Base-by-base conservation (phyloP, 257 asterid species). In the Cinchona pubescens region DNA sequence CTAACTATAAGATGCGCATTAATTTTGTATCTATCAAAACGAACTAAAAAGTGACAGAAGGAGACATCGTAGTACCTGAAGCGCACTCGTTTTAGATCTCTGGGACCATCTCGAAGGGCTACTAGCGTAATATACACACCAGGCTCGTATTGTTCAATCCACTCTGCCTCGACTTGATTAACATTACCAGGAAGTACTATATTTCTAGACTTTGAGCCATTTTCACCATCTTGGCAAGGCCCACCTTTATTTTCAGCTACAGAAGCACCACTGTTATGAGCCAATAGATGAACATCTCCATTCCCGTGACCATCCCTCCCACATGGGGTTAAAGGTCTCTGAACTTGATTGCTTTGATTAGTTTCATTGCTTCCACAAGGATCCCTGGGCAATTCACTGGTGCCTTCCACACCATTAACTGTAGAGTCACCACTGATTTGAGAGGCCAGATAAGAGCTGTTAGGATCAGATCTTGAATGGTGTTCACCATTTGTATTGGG, bases 71-170 rank as follows among this genome's bases (percentile, higher is more conserved):
- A 49, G 42, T 87, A 94, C 97, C 99, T 94, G 96, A 94, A 92
- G 84, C 98, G 97, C 16, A 94, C 97, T 1, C 99, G 97, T 84
- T 92, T 94, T 76, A 92, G 97, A 84, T 92, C 97, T 86, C 96
- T 88, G 23, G 92, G 89, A 72, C 98, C 99, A 83, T 94, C 96
- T n/a, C 85, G 86, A 66, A 90, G 96, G 74, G 97, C 91, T 67
- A 86, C 92, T 3, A 94, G 96, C 5, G 99, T 94, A 69, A 94
- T 88, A 78, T 91, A 92, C 65, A 94, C 99, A 55, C 99, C 99
- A 10, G 92, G 91, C 78, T 92, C 99, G 43, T 90, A 92, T 75
- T 92, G 96, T 70, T 94, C 98, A 59, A 89, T 94, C 96, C 97
- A 92, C 83, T 91, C 99, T 7, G 94, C 92, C 76, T 90, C 99